Conservation (phyloP, 129 eudicot species). For the Calendula officinalis region DNA sequence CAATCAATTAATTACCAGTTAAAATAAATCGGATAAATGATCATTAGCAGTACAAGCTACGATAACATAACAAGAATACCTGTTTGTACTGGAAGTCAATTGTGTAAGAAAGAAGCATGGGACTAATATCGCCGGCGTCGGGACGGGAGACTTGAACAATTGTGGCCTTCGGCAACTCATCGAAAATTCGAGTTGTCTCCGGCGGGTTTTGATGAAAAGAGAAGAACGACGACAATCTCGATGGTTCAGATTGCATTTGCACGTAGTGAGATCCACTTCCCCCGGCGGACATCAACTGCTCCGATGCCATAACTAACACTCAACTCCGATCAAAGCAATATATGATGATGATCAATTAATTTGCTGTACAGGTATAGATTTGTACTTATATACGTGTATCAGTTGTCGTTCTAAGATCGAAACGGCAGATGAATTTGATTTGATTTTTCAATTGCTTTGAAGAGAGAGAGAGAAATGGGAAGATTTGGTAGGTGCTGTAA, state of each 20-base stretch:
- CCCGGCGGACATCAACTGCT: constrained; percentile 56
- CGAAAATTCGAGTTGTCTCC: constrained; percentile 77
- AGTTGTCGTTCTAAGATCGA: constrained; percentile 21
- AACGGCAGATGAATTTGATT: constrained; percentile 13
- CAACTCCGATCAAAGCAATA: constrained; percentile 28
- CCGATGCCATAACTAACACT: constrained; percentile 53
- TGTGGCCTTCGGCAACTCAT: constrained; percentile 81
- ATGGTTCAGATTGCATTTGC: constrained; percentile 80
- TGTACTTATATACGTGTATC: constrained; percentile 20
- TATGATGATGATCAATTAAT: background rate
- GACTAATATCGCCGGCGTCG: constrained; percentile 90
- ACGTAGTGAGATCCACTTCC: constrained; percentile 64
- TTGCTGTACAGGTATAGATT: constrained; percentile 20
- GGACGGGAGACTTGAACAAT: constrained; percentile 88
- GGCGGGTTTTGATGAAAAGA: constrained; percentile 49
- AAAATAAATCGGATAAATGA: constrained; percentile 11
- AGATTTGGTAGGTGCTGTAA: constrained; percentile 29
- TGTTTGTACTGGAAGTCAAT: constrained; percentile 87
- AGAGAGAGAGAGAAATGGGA: constrained; percentile 24
- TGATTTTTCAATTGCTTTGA: constrained; percentile 17
- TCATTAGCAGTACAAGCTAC: background rate
- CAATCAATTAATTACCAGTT: constrained; percentile 17
- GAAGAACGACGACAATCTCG: constrained; percentile 53
- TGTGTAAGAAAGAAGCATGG: constrained; percentile 66
- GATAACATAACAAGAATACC: constrained; percentile 29